Evolutionary conservation across 805 yeast species (phyloP).

Genomic region (Suhomyces kilbournensis): DNA sequence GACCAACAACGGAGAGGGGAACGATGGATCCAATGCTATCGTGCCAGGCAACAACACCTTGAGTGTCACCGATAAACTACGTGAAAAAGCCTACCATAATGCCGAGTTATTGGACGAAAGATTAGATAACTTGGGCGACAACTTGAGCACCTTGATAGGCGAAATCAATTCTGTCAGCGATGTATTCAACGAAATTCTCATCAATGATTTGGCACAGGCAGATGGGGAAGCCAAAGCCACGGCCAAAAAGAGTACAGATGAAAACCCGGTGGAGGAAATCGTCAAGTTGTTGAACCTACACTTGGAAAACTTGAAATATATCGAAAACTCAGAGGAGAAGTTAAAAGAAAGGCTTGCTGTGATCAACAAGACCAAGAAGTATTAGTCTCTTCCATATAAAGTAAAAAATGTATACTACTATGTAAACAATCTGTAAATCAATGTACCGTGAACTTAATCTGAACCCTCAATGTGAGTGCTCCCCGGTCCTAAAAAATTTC

Average conservation of each 20-base stretch:
- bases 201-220: slow-evolving; percentile 28
- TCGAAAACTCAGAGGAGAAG: slow-evolving; percentile 68
- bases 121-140: slow-evolving; percentile 72
- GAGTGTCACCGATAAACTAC: slow-evolving; percentile 71
- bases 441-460: neutral
- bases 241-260: slow-evolving; percentile 21
- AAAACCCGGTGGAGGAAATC: slow-evolving; percentile 59
- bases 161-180: slow-evolving; percentile 85
- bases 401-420: neutral
- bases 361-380: slow-evolving; percentile 10
- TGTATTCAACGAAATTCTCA: slow-evolving; percentile 62
- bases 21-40: slow-evolving; percentile 5
- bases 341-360: slow-evolving; percentile 64
- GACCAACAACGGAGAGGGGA: slow-evolving; percentile 25
- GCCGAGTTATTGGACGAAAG: slow-evolving; percentile 85
- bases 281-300: slow-evolving; percentile 83
- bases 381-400: neutral
- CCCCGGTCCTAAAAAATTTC: neutral
- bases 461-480: neutral
- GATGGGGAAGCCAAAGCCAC: slow-evolving; percentile 11
- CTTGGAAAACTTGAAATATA: slow-evolving; percentile 82
- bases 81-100: slow-evolving; percentile 83
- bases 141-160: slow-evolving; percentile 68
- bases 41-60: slow-evolving; percentile 32
- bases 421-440: neutral